phyloP scores from a whole-genome alignment of 768 basidiomycete species.

The Rhizopogon salebrosus region DNA sequence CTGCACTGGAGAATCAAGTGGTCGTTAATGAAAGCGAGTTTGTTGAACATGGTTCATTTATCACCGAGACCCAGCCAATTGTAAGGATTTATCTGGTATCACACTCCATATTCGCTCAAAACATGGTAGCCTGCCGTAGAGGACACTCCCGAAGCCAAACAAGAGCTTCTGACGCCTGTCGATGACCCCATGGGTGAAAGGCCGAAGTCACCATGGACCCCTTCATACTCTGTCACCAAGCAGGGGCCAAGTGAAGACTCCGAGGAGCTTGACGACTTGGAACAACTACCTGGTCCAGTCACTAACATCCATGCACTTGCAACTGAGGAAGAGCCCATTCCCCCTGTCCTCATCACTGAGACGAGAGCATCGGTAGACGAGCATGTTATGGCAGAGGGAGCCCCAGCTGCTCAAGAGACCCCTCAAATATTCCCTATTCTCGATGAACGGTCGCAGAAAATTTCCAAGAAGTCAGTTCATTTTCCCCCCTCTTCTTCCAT shows the following conservation, averaged over 20 bases:
- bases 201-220: conserved; percentile 30
- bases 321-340: background rate
- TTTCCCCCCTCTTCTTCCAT: background rate
- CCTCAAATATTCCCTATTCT: conserved; percentile 12
- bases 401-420: background rate
- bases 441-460: conserved; percentile 9
- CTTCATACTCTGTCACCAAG: conserved; percentile 31
- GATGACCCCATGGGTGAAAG: conserved; percentile 12
- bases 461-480: conserved; percentile 6
- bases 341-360: conserved; percentile 2
- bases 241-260: conserved; percentile 20
- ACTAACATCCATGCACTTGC: background rate
- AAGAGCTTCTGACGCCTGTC: background rate
- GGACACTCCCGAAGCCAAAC: background rate
- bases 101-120: background rate
- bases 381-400: background rate
- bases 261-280: conserved; percentile 5
- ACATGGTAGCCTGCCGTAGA: background rate
- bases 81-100: background rate
- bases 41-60: conserved; percentile 11
- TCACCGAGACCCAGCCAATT: background rate
- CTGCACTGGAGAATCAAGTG: background rate
- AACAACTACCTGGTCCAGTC: conserved; percentile 1
- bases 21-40: conserved; percentile 4
- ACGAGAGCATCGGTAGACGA: background rate